phyloP scores from a whole-genome alignment of 2,329 filamentous ascomycete genomes.

The Colletotrichum trifolii region DNA sequence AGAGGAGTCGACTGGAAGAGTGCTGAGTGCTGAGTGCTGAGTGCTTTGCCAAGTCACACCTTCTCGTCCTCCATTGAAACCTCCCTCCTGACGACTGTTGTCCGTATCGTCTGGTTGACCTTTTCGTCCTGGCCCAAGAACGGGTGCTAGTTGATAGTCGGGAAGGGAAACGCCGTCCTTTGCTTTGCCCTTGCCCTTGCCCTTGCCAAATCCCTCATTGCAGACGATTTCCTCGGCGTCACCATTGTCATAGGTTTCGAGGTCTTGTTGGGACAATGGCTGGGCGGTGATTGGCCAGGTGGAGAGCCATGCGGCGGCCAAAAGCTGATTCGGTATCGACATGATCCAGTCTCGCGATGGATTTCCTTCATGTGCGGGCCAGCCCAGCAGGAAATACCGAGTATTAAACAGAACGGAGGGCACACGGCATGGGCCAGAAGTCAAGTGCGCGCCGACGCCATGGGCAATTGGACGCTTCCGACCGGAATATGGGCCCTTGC shows the following conservation, averaged over 20 bases:
- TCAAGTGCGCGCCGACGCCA: slow-evolving; percentile 2
- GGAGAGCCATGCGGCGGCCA: slow-evolving; percentile 18
- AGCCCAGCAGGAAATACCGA: slow-evolving; percentile 11
- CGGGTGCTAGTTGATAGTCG: background rate
- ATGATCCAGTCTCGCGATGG: slow-evolving; percentile 7
- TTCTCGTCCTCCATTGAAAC: slow-evolving; percentile 11
- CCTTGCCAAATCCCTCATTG: slow-evolving; percentile 11
- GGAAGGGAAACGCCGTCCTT: background rate
- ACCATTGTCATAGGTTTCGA: background rate
- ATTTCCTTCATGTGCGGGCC: slow-evolving; percentile 12
- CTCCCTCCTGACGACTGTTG: slow-evolving; percentile 7
- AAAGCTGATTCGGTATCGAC: slow-evolving; percentile 12
- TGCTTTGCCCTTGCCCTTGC: slow-evolving; percentile 23
- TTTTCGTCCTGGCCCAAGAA: slow-evolving; percentile 5
- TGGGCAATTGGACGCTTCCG: background rate
- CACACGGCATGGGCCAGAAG: slow-evolving; percentile 2
- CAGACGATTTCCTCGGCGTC: background rate
- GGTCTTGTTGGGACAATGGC: slow-evolving; percentile 5
- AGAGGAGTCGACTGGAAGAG: no score
- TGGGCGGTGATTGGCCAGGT: slow-evolving; percentile 3
- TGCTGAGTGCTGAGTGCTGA: slow-evolving; percentile 7
- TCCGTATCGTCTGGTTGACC: background rate
- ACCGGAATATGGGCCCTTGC: background rate
- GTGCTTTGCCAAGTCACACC: slow-evolving; percentile 20
- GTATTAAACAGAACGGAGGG: background rate